phyloP scores from a whole-genome alignment of 2,329 filamentous ascomycete species.

The Aspergillus neotritici region DNA sequence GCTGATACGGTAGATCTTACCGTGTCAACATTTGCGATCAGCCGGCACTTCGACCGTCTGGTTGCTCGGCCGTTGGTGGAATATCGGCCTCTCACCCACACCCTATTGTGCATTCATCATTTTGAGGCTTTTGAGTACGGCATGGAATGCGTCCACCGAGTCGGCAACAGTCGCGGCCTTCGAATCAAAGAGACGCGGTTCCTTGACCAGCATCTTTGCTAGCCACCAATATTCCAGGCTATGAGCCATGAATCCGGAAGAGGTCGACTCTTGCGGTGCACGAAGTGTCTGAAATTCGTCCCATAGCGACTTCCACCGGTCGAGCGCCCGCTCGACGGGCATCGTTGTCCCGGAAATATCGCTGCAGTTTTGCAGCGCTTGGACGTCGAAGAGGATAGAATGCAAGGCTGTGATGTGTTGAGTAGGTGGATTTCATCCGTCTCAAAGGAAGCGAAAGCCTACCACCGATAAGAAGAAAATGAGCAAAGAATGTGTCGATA shows the following conservation, averaged over 20 bases:
- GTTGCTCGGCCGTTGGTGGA: too few species aligned
- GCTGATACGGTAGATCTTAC: too few species aligned
- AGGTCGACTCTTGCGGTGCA: background rate
- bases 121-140: too few species aligned
- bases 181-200: too few species aligned
- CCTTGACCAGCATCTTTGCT: background rate
- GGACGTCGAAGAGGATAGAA: slow-evolving; percentile 1
- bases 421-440: too few species aligned
- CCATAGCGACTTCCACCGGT: slow-evolving; percentile 1
- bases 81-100: too few species aligned
- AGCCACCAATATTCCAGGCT: slow-evolving; percentile 1
- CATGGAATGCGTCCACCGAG: too few species aligned
- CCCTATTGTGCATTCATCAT: too few species aligned
- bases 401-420: background rate
- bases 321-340: background rate
- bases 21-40: too few species aligned
- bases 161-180: too few species aligned
- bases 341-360: background rate
- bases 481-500: slow-evolving; percentile 1
- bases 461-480: background rate
- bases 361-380: background rate
- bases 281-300: background rate
- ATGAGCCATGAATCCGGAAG: background rate
- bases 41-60: too few species aligned
- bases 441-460: too few species aligned